A percentile compares a stretch with the other conserved stretches of the same genome.
Conservation (phyloP, 2,329 filamentous ascomycete species). For the Leptographium wingfieldii region DNA sequence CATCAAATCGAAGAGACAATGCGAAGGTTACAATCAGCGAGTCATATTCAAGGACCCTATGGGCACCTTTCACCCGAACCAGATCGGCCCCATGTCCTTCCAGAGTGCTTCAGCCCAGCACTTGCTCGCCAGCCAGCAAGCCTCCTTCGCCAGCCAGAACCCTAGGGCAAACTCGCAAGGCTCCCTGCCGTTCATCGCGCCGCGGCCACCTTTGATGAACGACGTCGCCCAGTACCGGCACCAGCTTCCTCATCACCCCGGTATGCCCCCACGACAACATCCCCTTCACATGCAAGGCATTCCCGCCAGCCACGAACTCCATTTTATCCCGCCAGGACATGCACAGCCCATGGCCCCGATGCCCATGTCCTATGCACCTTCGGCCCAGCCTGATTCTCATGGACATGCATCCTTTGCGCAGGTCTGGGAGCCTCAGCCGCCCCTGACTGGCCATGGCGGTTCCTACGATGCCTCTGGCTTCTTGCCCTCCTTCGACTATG, state of each 20-base stretch:
- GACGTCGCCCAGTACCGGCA: background rate
- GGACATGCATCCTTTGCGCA: background rate
- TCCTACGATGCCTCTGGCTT: background rate
- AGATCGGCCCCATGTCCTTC: conserved; percentile 30
- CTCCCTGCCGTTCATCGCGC: background rate
- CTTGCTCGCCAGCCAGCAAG: conserved; percentile 29
- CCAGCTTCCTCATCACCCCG: background rate
- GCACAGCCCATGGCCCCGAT: background rate
- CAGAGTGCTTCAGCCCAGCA: conserved; percentile 29
- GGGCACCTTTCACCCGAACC: conserved; percentile 41
- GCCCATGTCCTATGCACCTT: background rate
- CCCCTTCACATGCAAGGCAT: background rate
- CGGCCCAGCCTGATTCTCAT: background rate
- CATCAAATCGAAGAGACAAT: conserved; percentile 71
- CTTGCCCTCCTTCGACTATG: background rate
- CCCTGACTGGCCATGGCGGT: background rate
- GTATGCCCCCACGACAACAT: background rate
- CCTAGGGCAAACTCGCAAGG: background rate
- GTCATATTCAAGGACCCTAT: conserved; percentile 69
- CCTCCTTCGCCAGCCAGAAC: conserved; percentile 10
- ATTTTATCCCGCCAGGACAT: background rate
- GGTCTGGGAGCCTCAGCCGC: background rate
- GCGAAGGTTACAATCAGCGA: conserved; percentile 72
- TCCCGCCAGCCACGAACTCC: background rate
- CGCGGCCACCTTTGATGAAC: background rate